Evolutionary conservation across 2,329 filamentous ascomycete species (phyloP), one percentile per base, ranked within the genome.

Genomic region (Trichoderma afroharzianum): DNA sequence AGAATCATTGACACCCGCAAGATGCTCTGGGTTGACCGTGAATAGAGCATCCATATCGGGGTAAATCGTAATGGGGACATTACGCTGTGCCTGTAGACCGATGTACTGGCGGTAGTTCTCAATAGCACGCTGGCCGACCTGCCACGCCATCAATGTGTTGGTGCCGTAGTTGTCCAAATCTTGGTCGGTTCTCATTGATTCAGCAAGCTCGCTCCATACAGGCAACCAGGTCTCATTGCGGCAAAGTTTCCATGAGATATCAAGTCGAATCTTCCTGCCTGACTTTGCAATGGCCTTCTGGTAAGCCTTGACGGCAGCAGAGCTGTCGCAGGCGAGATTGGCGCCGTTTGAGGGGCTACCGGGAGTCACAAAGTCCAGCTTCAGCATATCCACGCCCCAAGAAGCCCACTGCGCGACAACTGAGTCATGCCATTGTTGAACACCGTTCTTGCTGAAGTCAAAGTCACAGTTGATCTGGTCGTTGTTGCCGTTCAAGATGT

Each of bases 351-450:
- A 43, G 21, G 70, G 70, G 7, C 39, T 57, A 21, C 70, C 70
- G 5, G 70, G 70, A n/a, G 70, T 72, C 58, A 72, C n/a, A 21
- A 63, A 72, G 33, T 72, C 70, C 8, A 72, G 57, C 43, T 72
- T 72, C 6, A 72, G 43, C 70, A 72, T 72, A 59, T 72, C 70
- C 36, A 72, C 64, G 15, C 70, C 70, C 70, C 70, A 72, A 14
- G 64, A 69, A 21, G 66, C 70, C 70, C 70, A 72, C 32, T 59
- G 64, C 21, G 68, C 64, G 30, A 72, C 58, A 7, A 70, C 66
- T 1, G 70, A 72, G 30, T 72, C 66, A 21, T 72, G 70, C 70
- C 70, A 72, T 58, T 68, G 30, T 39, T 72, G 70, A 11, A 69
- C 66, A 50, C 63, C 70, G 4, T 68, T 33, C 30, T 72, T 72